Conservation (phyloP, 2,329 filamentous ascomycete species). For the Trichoderma sp. region DNA sequence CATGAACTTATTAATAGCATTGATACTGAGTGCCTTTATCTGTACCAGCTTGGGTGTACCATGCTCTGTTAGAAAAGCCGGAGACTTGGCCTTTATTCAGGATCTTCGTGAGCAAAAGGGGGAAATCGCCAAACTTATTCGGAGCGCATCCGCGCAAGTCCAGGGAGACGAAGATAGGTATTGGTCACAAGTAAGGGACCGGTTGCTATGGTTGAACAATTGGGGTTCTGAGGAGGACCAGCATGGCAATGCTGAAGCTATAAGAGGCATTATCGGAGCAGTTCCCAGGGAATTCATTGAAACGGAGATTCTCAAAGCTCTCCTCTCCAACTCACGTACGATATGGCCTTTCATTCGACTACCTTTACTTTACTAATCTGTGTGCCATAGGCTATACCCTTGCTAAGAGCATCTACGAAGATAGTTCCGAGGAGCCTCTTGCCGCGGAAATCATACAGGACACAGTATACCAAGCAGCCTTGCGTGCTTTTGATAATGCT, state of each 20-base stretch:
- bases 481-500: conserved; percentile 75
- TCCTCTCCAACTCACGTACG: conserved; percentile 62
- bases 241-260: conserved; percentile 34
- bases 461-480: conserved; percentile 60
- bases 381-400: conserved; percentile 55
- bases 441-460: conserved; percentile 52
- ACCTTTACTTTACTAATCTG: conserved; percentile 17
- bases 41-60: conserved; percentile 51
- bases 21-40: conserved; percentile 61
- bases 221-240: conserved; percentile 54
- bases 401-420: conserved; percentile 61
- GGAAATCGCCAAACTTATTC: conserved; percentile 59
- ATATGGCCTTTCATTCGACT: background rate
- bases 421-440: conserved; percentile 49
- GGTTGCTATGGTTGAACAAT: conserved; percentile 69
- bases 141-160: conserved; percentile 47
- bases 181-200: conserved; percentile 61
- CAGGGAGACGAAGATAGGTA: conserved; percentile 61
- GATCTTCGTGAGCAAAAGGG: conserved; percentile 63
- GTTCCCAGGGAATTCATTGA: conserved; percentile 64
- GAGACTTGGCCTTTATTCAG: conserved; percentile 63
- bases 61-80: conserved; percentile 52
- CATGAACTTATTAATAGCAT: conserved; percentile 59
- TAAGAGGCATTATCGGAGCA: conserved; percentile 62
- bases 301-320: conserved; percentile 65